These are phyloP conservation scores for Irineochytrium annulatum DNA, from an alignment of 192 early-diverging fungal species.

Conservation along the genomic window DNA sequence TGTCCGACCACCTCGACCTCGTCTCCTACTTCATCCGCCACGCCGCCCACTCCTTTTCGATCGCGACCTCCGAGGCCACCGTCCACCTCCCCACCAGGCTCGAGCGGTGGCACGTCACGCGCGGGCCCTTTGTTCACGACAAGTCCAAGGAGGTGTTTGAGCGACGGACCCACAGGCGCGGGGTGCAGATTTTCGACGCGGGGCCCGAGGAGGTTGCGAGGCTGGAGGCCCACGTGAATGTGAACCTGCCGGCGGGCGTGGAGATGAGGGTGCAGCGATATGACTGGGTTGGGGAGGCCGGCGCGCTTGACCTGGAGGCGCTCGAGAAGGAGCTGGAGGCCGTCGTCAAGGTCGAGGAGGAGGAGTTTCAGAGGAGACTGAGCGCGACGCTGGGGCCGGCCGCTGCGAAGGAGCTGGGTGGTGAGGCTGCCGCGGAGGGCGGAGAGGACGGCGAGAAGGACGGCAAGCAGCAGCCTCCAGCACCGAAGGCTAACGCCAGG, in stretches of 20 bases:
- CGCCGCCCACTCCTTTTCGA: slow-evolving; percentile 67
- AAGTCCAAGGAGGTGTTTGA: slow-evolving; percentile 97
- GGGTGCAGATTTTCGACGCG: slow-evolving; percentile 76
- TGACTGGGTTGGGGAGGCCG: no score
- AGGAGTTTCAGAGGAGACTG: no score
- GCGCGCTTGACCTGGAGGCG: no score
- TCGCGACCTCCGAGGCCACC: slow-evolving; percentile 65
- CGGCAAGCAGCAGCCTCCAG: no score
- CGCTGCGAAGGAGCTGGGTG: no score
- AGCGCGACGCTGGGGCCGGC: no score
- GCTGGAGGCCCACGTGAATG: slow-evolving; percentile 68
- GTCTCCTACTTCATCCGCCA: slow-evolving; percentile 79
- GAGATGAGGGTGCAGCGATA: slow-evolving; percentile 73
- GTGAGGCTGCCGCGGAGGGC: no score
- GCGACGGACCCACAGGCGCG: slow-evolving; percentile 77
- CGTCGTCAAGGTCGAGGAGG: no score
- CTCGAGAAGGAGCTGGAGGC: no score
- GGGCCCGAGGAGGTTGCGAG: slow-evolving; percentile 66
- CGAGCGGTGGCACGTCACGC: slow-evolving; percentile 80
- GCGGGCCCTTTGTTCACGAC: slow-evolving; percentile 93
- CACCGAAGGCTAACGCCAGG: no score
- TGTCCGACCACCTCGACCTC: slow-evolving; percentile 83
- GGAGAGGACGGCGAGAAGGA: no score
- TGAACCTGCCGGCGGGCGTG: slow-evolving; percentile 80
- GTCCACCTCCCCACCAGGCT: slow-evolving; percentile 69